Percentiles rank a stretch among this genome's conserved stretches.
phyloP scores from a whole-genome alignment of 2,329 filamentous ascomycete species.

The Xylaria sp. region DNA sequence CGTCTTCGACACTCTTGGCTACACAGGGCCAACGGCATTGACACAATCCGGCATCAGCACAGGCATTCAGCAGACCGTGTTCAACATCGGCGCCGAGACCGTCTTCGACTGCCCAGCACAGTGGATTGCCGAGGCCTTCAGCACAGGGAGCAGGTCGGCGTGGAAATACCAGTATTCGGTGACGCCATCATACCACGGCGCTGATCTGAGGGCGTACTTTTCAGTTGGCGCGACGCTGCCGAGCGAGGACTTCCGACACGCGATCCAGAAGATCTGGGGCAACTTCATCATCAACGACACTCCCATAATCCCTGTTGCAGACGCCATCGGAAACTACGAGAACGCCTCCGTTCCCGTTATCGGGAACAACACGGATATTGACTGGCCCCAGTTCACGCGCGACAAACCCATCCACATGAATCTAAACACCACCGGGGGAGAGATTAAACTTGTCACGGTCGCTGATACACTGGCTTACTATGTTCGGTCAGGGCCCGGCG shows the following conservation, averaged over 20 bases:
- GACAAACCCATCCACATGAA: conserved; percentile 47
- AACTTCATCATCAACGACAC: conserved; percentile 49
- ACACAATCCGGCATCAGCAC: conserved; percentile 51
- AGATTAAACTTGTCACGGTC: conserved; percentile 28
- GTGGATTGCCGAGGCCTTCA: conserved; percentile 54
- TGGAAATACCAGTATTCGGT: conserved; percentile 52
- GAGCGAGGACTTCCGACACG: conserved; percentile 42
- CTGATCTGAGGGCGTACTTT: conserved; percentile 45
- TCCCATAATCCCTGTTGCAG: conserved; percentile 45
- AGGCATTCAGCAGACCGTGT: conserved; percentile 54
- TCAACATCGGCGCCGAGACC: conserved; percentile 54
- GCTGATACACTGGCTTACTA: conserved; percentile 36
- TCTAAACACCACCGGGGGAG: conserved; percentile 51
- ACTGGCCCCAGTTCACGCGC: conserved; percentile 43
- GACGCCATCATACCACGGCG: conserved; percentile 43
- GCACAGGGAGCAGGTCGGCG: conserved; percentile 35
- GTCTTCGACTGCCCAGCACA: conserved; percentile 57
- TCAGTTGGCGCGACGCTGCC: conserved; percentile 37
- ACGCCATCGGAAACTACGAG: conserved; percentile 40
- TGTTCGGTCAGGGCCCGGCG: conserved; percentile 32
- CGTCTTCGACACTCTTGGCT: conserved; percentile 43
- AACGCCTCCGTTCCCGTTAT: conserved; percentile 40
- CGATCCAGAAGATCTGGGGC: conserved; percentile 50
- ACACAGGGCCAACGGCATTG: conserved; percentile 48
- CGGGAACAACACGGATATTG: conserved; percentile 29